Evolutionary conservation across 345 rosid genomes (phyloP).

Genomic region (Zanthoxylum bungeanum): DNA sequence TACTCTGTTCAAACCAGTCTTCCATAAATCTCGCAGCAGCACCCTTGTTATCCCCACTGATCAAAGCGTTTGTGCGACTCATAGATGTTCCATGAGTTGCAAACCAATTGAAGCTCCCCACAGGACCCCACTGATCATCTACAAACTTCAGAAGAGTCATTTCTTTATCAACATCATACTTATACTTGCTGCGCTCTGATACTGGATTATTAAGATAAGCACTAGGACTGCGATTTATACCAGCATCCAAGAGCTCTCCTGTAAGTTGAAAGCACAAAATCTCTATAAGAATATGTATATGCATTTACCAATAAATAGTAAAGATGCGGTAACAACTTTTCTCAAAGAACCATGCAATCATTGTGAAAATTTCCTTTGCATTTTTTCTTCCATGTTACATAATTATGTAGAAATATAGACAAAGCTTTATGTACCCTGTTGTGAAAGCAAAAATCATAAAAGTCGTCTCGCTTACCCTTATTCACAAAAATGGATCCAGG

Average conservation of each 20-base stretch:
- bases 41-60: constrained; percentile 68
- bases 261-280: constrained; percentile 25
- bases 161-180: constrained; percentile 50
- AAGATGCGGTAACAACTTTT: not conserved
- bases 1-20: constrained; percentile 35
- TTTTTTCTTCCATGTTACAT: not conserved
- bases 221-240: constrained; percentile 58
- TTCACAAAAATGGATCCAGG: constrained; percentile 46
- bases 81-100: constrained; percentile 66
- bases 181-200: constrained; percentile 35
- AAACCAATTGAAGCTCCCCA: constrained; percentile 44
- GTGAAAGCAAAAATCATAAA: not conserved
- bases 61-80: constrained; percentile 63
- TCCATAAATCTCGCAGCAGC: constrained; percentile 68
- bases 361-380: not conserved
- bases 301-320: not conserved
- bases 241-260: constrained; percentile 75
- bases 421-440: constrained; percentile 45
- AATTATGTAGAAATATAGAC: not conserved
- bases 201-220: constrained; percentile 49
- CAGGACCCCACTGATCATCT: constrained; percentile 51
- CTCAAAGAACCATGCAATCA: not conserved
- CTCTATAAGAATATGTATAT: constrained; percentile 4
- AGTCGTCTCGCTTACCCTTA: constrained; percentile 20
- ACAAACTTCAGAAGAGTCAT: constrained; percentile 57